Evolutionary conservation across 108 stramenopile genomes (phyloP), one percentile per base, ranked within the genome.

Genomic region (Hondaea fermentalgiana): DNA sequence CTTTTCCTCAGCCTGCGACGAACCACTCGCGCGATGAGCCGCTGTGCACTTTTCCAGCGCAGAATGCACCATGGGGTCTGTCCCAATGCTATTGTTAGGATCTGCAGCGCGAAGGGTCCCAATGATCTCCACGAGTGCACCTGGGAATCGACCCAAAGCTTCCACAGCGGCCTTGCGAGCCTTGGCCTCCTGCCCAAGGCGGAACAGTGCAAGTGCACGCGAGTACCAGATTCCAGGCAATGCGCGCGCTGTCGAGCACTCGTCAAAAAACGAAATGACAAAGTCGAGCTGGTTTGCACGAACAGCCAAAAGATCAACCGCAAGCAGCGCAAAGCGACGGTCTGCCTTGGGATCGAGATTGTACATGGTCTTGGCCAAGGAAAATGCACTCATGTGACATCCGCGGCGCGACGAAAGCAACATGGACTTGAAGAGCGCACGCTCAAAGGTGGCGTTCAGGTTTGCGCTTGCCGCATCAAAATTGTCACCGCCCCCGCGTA

Each of bases 351-450:
- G 76, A 28, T 83, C 76, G 51, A 83, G 51, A 23, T 47, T 53
- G 51, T 53, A 53, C 25, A 83, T 21, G 6, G 51, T 53, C n/a
- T 47, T 83, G 49, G 49, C 76, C 51, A 83, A 23, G 6, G 76
- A 83, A 47, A 53, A 83, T 0, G 76, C 76, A 12, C 49, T 83
- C 51, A 16, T 55, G 45, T 47, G 45, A 16, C 45, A 53, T 0
- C 49, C 45, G 51, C 76, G 76, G n/a, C 51, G 19, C 3, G 49
- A 53, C n/a, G 49, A 83, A 12, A 83, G 45, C 76, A 83, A 3
- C 76, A 83, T 83, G 51, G 49, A 53, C 51, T 83, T 83, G 76
- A 83, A 83, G 76, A 83, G 76, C 8, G 51, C 76, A 35, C 51
- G 45, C 51, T 53, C 49, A 28, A 83, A 83, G 49, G 51, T 83